These are phyloP conservation scores for Carallia pectinifolia DNA, from an alignment of 345 rosid species.

Conservation along the genomic window DNA sequence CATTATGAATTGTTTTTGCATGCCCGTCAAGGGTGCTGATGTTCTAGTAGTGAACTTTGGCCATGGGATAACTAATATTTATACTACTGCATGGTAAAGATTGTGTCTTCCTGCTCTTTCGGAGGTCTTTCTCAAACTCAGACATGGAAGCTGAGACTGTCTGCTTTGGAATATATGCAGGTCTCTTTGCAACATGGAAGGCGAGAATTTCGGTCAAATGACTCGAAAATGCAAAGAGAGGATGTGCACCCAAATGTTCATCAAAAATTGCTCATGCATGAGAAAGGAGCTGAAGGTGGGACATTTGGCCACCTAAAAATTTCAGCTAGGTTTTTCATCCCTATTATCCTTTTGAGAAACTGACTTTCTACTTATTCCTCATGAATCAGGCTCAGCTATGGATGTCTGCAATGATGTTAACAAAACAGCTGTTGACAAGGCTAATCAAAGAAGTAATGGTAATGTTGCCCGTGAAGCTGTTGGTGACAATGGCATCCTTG, in stretches of 20 bases:
- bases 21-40: background rate
- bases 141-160: conserved; percentile 60
- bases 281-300: conserved; percentile 41
- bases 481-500: conserved; percentile 20
- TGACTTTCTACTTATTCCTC: conserved; percentile 4
- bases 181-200: conserved; percentile 25
- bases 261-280: conserved; percentile 29
- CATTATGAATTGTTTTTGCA: no score
- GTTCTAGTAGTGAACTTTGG: conserved; percentile 4
- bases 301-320: background rate
- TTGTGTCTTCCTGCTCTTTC: conserved; percentile 40
- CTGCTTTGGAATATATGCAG: conserved; percentile 34
- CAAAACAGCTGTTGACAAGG: conserved; percentile 14
- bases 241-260: conserved; percentile 14
- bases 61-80: conserved; percentile 9
- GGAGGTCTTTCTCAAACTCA: conserved; percentile 86
- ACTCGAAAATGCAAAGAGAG: conserved; percentile 22
- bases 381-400: conserved; percentile 23
- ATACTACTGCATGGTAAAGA: conserved; percentile 23
- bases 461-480: conserved; percentile 16
- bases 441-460: conserved; percentile 27
- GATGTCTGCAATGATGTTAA: conserved; percentile 26
- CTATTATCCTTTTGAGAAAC: background rate
- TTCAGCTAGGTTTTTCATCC: conserved; percentile 9
- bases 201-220: conserved; percentile 24